phyloP scores from a whole-genome alignment of 176 grass and related monocot species.

The Luzula sylvatica region DNA sequence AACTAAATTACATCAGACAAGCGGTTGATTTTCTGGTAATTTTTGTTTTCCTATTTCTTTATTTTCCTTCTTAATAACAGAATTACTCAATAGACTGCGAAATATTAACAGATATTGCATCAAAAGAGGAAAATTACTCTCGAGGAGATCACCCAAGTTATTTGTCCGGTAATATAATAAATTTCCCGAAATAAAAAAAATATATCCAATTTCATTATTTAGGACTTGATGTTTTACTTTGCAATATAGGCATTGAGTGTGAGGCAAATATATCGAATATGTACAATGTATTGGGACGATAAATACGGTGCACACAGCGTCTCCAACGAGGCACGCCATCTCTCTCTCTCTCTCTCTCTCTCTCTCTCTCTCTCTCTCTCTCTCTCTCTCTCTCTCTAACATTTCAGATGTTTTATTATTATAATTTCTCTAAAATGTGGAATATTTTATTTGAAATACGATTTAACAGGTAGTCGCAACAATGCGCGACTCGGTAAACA shows the following conservation, averaged over 20 bases:
- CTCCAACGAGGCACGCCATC: slow-evolving; percentile 42
- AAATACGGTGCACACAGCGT: slow-evolving; percentile 78
- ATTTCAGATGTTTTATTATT: background rate
- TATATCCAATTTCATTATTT: slow-evolving; percentile 7
- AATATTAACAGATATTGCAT: slow-evolving; percentile 54
- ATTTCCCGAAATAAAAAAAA: background rate
- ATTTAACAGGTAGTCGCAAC: slow-evolving; percentile 45
- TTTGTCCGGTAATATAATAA: slow-evolving; percentile 49
- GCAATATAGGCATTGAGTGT: slow-evolving; percentile 54
- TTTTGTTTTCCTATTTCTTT: no score
- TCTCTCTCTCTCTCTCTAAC: background rate
- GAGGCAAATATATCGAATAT: slow-evolving; percentile 85
- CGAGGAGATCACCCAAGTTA: slow-evolving; percentile 64
- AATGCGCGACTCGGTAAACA: slow-evolving; percentile 83
- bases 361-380: background rate
- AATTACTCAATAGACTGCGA: background rate
- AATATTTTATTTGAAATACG: background rate
- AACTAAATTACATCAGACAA: slow-evolving; percentile 86
- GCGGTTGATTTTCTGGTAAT: slow-evolving; percentile 83
- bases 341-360: slow-evolving; percentile 13
- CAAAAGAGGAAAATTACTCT: slow-evolving; percentile 83
- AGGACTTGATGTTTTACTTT: slow-evolving; percentile 10
- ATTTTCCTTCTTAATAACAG: slow-evolving; percentile 11
- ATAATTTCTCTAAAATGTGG: no score
- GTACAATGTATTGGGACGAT: slow-evolving; percentile 91